Conservation (phyloP, 2,329 filamentous ascomycete genomes). For the Fusarium secorum region DNA sequence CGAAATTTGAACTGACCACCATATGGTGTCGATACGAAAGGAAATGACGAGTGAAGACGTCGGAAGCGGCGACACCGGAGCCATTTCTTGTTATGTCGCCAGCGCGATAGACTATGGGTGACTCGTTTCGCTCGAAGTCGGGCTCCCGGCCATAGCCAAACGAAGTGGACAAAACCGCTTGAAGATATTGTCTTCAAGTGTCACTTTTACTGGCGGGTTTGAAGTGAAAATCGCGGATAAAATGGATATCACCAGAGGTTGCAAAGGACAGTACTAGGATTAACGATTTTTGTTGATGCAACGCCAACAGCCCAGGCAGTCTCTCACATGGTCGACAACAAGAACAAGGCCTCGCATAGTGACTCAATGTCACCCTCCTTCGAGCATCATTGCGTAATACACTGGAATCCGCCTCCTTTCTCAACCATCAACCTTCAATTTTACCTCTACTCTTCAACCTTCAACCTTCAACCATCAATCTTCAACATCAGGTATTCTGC, state of each 20-base stretch:
- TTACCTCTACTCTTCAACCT: not conserved
- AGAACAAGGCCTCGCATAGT: not conserved
- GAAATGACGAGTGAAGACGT: not conserved
- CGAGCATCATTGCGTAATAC: rapidly evolving
- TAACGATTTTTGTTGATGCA: not conserved
- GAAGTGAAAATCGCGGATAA: too few relatives aligned
- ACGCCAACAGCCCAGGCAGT: not conserved
- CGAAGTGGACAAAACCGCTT: not conserved
- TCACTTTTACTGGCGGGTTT: too few relatives aligned
- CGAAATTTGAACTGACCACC: rapidly evolving
- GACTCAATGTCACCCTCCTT: not conserved
- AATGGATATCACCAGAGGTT: not conserved
- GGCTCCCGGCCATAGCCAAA: not conserved
- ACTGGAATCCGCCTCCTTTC: not conserved
- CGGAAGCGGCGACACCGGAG: too few relatives aligned
- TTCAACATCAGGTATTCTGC: not conserved
- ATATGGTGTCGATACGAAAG: rapidly evolving
- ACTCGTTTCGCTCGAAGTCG: not conserved
- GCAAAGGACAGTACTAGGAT: not conserved
- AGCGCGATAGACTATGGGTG: too few relatives aligned
- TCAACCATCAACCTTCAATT: too few relatives aligned
- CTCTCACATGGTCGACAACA: not conserved
- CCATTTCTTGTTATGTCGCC: not conserved
- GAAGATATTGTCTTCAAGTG: rapidly evolving
- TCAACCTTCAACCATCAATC: rapidly evolving